Conservation (phyloP, 2,329 filamentous ascomycete species). For the Penicillium sp. region DNA sequence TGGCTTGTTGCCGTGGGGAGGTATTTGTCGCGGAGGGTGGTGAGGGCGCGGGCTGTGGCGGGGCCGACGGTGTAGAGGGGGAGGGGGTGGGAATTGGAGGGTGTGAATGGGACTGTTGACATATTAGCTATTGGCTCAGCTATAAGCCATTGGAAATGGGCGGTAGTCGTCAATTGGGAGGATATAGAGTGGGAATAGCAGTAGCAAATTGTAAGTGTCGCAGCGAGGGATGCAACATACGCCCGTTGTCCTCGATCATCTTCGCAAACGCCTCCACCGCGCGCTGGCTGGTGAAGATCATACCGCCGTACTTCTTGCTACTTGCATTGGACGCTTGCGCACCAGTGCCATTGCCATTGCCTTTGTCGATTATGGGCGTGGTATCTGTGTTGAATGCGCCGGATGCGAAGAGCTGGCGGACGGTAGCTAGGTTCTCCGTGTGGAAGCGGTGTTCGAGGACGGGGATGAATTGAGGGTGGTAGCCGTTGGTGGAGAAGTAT, state of each 20-base stretch:
- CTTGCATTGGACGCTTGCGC: not conserved
- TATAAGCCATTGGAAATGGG: no score
- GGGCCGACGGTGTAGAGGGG: slow-evolving; percentile 52
- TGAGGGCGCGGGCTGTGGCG: slow-evolving; percentile 65
- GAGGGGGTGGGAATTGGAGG: slow-evolving; percentile 16
- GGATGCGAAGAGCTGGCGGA: slow-evolving; percentile 40
- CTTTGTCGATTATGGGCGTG: not conserved
- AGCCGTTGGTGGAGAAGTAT: slow-evolving; percentile 41
- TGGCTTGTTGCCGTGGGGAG: slow-evolving; percentile 62
- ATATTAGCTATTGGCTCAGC: no score
- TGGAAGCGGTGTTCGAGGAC: slow-evolving; percentile 50
- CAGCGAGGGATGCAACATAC: slow-evolving; percentile 21
- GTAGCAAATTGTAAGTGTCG: not conserved
- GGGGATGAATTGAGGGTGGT: slow-evolving; percentile 46
- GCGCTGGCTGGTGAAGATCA: slow-evolving; percentile 54
- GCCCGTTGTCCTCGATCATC: slow-evolving; percentile 35
- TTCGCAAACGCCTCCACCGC: slow-evolving; percentile 49
- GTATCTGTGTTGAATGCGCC: slow-evolving; percentile 27
- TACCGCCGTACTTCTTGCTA: slow-evolving; percentile 43
- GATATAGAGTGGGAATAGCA: not conserved
- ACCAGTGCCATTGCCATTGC: not conserved
- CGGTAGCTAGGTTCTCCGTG: slow-evolving; percentile 33
- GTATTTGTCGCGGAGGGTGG: slow-evolving; percentile 46
- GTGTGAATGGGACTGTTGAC: not conserved
- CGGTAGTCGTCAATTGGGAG: no score